Conservation (phyloP, 2,329 filamentous ascomycete species). For the Neobulgaria alba region DNA sequence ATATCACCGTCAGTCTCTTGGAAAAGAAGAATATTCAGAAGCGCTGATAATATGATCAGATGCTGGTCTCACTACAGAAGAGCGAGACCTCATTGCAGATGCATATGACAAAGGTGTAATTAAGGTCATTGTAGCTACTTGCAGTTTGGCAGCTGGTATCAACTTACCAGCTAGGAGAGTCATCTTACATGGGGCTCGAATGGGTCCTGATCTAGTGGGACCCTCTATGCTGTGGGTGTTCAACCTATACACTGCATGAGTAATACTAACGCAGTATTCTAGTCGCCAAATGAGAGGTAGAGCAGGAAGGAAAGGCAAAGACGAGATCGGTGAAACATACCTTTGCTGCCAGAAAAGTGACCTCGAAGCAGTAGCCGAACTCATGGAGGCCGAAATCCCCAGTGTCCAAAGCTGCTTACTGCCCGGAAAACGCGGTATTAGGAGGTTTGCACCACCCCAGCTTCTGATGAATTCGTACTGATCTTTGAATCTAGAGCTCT, state of each 20-base stretch:
- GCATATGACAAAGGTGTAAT: slow-evolving; percentile 62
- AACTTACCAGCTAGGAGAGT: slow-evolving; percentile 67
- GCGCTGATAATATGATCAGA: slow-evolving; percentile 23
- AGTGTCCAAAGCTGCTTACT: slow-evolving; percentile 59
- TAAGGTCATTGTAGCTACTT: slow-evolving; percentile 67
- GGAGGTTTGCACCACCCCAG: slow-evolving; percentile 39
- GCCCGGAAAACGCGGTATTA: slow-evolving; percentile 58
- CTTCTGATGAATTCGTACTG: neutral
- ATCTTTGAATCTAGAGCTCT: slow-evolving; percentile 47
- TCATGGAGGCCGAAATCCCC: slow-evolving; percentile 66
- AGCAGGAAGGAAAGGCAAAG: slow-evolving; percentile 70
- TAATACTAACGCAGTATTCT: slow-evolving; percentile 23
- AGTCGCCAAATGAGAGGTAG: slow-evolving; percentile 70
- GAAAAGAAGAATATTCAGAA: slow-evolving; percentile 1
- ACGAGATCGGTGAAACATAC: slow-evolving; percentile 69
- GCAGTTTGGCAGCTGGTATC: slow-evolving; percentile 74
- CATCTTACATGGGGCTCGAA: slow-evolving; percentile 65
- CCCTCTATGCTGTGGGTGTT: slow-evolving; percentile 58
- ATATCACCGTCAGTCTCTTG: slow-evolving; percentile 57
- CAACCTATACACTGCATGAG: neutral
- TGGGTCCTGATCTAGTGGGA: slow-evolving; percentile 69
- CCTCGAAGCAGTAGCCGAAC: slow-evolving; percentile 58
- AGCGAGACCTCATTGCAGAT: slow-evolving; percentile 61
- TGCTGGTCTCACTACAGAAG: slow-evolving; percentile 65
- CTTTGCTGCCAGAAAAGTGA: slow-evolving; percentile 63